Evolutionary conservation across 2,329 filamentous ascomycete species (phyloP).

Genomic region (Phyllachora maydis): DNA sequence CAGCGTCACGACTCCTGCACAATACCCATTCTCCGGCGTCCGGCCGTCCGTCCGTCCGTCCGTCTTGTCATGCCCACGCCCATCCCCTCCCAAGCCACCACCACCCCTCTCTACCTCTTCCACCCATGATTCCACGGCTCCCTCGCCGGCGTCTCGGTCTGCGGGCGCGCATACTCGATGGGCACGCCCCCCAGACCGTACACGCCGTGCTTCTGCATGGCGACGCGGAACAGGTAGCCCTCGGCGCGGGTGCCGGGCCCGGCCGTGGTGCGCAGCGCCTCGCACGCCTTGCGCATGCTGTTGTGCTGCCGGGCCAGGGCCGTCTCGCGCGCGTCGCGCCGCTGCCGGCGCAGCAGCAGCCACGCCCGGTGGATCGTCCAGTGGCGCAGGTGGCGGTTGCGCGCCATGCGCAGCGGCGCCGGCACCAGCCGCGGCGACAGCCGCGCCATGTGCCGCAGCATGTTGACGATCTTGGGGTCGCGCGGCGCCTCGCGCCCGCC

Average conservation of each 20-base stretch:
- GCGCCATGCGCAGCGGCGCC: slow-evolving; percentile 67
- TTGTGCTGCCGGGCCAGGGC: slow-evolving; percentile 66
- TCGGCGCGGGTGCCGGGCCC: slow-evolving; percentile 35
- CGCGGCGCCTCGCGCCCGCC: slow-evolving; percentile 2
- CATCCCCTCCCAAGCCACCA: too few species aligned
- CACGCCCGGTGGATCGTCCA: slow-evolving; percentile 98
- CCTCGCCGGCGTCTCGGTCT: slow-evolving; percentile 63
- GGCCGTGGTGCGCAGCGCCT: slow-evolving; percentile 48
- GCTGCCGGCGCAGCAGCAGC: slow-evolving; percentile 56
- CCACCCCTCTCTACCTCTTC: too few species aligned
- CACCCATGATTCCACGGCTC: slow-evolving; percentile 88
- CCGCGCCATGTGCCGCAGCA: slow-evolving; percentile 12
- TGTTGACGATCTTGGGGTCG: slow-evolving; percentile 13
- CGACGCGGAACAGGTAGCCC: slow-evolving; percentile 64
- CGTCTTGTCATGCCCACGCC: too few species aligned
- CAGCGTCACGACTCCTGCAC: too few species aligned
- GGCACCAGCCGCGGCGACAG: slow-evolving; percentile 14
- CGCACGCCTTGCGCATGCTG: slow-evolving; percentile 67
- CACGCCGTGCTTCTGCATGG: slow-evolving; percentile 78
- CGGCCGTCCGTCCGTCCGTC: too few species aligned
- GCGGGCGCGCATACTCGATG: slow-evolving; percentile 72
- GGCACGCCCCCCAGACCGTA: slow-evolving; percentile 56
- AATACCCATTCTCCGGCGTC: too few species aligned
- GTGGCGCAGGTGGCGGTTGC: slow-evolving; percentile 73
- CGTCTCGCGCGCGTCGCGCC: slow-evolving; percentile 38